A percentile compares a stretch with the other conserved stretches of the same genome.
These are phyloP conservation scores for Hypoxylon trugodes DNA, from an alignment of 495 filamentous ascomycete species.

Conservation along the genomic window DNA sequence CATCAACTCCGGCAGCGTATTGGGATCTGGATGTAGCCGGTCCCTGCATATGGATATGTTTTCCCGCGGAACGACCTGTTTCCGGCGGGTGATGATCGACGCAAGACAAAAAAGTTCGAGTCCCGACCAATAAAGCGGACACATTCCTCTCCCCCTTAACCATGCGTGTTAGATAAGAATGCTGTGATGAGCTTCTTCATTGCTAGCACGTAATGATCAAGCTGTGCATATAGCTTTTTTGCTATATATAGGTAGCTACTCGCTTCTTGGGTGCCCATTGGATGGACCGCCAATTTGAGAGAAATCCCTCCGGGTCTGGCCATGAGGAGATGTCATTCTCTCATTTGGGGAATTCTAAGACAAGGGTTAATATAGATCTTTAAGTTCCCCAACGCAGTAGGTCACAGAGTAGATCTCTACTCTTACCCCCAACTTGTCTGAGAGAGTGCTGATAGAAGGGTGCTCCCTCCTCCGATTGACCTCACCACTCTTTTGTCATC, in stretches of 20 bases:
- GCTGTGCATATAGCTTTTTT: not conserved
- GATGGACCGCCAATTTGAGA: constrained; percentile 13
- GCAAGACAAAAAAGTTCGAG: constrained; percentile 18
- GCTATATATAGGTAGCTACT: constrained; percentile 5
- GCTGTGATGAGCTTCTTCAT: constrained; percentile 18
- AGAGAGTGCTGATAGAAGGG: not conserved
- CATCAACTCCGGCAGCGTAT: constrained; percentile 19
- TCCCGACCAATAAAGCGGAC: constrained; percentile 10
- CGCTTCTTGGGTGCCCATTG: too few species aligned
- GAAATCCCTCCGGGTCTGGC: not conserved
- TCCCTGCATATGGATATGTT: constrained; percentile 29
- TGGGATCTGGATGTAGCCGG: constrained; percentile 1
- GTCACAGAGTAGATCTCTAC: not conserved
- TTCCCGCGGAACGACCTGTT: constrained; percentile 33
- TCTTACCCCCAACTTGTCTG: too few species aligned
- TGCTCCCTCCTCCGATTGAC: not conserved
- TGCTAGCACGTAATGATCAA: constrained; percentile 16
- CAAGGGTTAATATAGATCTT: not conserved
- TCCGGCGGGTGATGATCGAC: constrained; percentile 33
- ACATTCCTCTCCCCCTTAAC: constrained; percentile 22
- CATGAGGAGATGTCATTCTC: not conserved
- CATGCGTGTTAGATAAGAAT: constrained; percentile 3
- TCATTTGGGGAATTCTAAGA: not conserved
- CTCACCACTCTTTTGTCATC: not conserved
- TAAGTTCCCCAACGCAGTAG: not conserved